A percentile compares a stretch with the other conserved stretches of the same genome.
phyloP scores from a whole-genome alignment of 148 eudicot genomes.

The Fallopia convolvulus region DNA sequence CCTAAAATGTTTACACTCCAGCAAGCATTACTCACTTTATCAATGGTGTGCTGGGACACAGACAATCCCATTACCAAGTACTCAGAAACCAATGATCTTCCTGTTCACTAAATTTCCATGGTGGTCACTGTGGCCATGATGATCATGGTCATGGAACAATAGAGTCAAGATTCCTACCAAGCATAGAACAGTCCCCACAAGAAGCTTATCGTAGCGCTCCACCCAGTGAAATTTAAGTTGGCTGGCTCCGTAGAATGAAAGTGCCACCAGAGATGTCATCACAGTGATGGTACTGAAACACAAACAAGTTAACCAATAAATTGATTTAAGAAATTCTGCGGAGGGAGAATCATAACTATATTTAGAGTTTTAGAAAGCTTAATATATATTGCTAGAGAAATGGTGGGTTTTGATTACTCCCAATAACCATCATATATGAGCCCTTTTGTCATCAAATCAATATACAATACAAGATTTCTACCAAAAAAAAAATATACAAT shows the following conservation, averaged over 20 bases:
- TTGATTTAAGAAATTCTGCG: neutral
- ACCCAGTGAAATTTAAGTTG: slow-evolving; percentile 97
- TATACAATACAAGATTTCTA: neutral
- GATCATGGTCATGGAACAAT: slow-evolving; percentile 70
- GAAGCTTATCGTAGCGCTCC: slow-evolving; percentile 94
- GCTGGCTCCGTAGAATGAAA: slow-evolving; percentile 96
- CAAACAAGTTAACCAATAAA: neutral
- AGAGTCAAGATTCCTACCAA: slow-evolving; percentile 83
- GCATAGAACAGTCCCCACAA: slow-evolving; percentile 90
- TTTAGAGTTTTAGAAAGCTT: no score
- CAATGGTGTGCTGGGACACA: neutral
- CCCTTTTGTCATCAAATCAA: neutral
- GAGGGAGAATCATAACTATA: neutral
- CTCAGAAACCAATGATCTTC: slow-evolving; percentile 44
- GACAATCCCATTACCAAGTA: neutral
- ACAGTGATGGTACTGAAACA: slow-evolving; percentile 79
- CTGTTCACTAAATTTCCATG: slow-evolving; percentile 35
- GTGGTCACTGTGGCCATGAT: slow-evolving; percentile 32
- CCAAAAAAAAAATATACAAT: neutral
- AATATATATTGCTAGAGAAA: neutral
- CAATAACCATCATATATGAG: neutral
- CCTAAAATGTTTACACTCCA: slow-evolving; percentile 9
- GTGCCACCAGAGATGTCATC: slow-evolving; percentile 94
- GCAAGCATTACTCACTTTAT: neutral
- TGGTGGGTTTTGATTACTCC: neutral